Evolutionary conservation across 768 basidiomycete genomes (phyloP).

Genomic region (Russula emetica): DNA sequence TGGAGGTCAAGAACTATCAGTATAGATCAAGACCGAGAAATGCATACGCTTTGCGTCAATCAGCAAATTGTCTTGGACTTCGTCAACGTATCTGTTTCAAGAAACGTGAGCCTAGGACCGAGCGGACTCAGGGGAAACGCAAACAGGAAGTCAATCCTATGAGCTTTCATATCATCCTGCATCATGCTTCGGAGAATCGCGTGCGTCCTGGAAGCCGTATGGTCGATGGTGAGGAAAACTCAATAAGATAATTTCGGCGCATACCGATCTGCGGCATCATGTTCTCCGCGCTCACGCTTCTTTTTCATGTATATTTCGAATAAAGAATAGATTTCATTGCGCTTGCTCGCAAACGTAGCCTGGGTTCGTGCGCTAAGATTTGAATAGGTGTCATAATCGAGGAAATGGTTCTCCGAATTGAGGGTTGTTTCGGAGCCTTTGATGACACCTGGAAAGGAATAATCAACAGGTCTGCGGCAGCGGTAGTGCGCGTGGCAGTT

Average conservation of each 20-base stretch:
- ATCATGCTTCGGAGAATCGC: conserved; percentile 11
- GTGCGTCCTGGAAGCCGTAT: conserved; percentile 14
- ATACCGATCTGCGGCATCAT: conserved; percentile 62
- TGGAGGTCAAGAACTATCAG: background rate
- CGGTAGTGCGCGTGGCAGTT: background rate
- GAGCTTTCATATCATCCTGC: conserved; percentile 14
- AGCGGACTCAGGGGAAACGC: background rate
- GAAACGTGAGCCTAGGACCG: background rate
- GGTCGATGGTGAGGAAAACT: background rate
- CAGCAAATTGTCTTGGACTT: conserved; percentile 62
- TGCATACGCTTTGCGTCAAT: conserved; percentile 55
- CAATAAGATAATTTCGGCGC: conserved; percentile 1
- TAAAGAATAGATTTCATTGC: conserved; percentile 47
- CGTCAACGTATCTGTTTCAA: conserved; percentile 60
- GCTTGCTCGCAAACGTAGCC: conserved; percentile 49
- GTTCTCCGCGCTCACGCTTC: conserved; percentile 43
- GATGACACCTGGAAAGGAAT: conserved; percentile 47
- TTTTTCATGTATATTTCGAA: conserved; percentile 50
- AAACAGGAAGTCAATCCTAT: conserved; percentile 17
- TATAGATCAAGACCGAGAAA: background rate
- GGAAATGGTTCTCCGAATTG: conserved; percentile 10
- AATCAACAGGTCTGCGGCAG: background rate
- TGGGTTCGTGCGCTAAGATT: conserved; percentile 49
- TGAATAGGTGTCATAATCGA: conserved; percentile 19
- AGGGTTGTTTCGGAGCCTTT: conserved; percentile 59